Evolutionary conservation across 2,329 filamentous ascomycete species (phyloP), one percentile per base, ranked within the genome.

Genomic region (Sclerotinia minor): DNA sequence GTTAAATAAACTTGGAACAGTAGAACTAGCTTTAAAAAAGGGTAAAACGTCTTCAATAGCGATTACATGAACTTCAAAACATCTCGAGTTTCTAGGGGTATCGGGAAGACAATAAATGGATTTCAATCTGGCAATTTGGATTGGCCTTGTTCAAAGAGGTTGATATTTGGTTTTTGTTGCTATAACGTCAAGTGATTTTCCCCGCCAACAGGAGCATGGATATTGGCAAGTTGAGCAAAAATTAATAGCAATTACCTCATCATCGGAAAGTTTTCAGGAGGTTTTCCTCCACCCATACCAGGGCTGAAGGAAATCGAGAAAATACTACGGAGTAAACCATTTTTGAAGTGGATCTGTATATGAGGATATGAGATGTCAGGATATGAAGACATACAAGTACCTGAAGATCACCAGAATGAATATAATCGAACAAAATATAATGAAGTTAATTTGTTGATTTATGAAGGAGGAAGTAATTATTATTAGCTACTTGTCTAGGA

Each of bases 231-330:
- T 64, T 55, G 29, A 32, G n/a, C 21, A 17, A 24, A 35, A 57
- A 57, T 65, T 54, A 49, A 47, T 32, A n/a, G 26, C 61, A 47
- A 65, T 65, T 55, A 61, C 59, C 45, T 61, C 59, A 61, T 61
- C 35, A 35, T 24, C 50, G 45, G 49, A 64, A 21, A 54, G 47
- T 54, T 41, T 41, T 21, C 8, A 50, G 61, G 50, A 64, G 61
- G 61, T 38, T 64, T 64, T 54, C 50, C 32, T 64, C 47, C 45
- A 52, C 47, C 32, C 47, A 26, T 45, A 26, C 17, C 41, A 29
- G 17, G 47, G 49, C 47, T 32, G 35, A n/a, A n/a, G 7, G 26
- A 9, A 60, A 35, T 49, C 11, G 29, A 60, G 58, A 49, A 11
- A n/a, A n/a, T 60, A 49, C 58, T n/a, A 15, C 38, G 38, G 38